Conservation (phyloP, 2,329 filamentous ascomycete genomes). For the Colletotrichum nymphaeae region DNA sequence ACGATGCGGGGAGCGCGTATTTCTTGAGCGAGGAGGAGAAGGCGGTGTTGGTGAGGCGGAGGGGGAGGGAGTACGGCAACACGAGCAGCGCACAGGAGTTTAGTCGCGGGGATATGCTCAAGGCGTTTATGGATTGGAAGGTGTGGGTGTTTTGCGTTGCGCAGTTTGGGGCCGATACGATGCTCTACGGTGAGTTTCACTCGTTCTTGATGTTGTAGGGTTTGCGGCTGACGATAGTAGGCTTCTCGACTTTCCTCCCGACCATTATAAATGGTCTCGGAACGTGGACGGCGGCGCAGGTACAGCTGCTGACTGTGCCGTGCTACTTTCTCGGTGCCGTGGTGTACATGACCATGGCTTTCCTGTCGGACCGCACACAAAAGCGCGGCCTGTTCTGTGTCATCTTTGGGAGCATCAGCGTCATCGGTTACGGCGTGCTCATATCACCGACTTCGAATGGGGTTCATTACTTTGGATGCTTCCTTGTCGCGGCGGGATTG, state of each 20-base stretch:
- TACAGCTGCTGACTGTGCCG: slow-evolving; percentile 73
- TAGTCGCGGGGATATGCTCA: slow-evolving; percentile 70
- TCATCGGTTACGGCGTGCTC: slow-evolving; percentile 69
- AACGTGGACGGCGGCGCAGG: slow-evolving; percentile 60
- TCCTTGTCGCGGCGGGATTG: slow-evolving; percentile 79
- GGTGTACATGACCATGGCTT: slow-evolving; percentile 74
- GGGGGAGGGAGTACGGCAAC: slow-evolving; percentile 56
- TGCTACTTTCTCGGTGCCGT: slow-evolving; percentile 75
- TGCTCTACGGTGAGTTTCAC: slow-evolving; percentile 70
- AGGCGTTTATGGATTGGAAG: slow-evolving; percentile 80
- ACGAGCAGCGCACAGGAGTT: slow-evolving; percentile 59
- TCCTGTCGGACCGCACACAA: slow-evolving; percentile 74
- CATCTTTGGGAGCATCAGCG: slow-evolving; percentile 62
- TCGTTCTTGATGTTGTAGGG: neutral
- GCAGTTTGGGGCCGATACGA: slow-evolving; percentile 80
- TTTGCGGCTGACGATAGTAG: slow-evolving; percentile 39
- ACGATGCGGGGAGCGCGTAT: slow-evolving; percentile 55
- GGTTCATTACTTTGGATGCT: slow-evolving; percentile 64
- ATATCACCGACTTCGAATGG: slow-evolving; percentile 59
- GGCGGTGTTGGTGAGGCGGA: slow-evolving; percentile 47
- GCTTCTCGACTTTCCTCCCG: slow-evolving; percentile 72
- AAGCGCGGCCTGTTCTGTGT: slow-evolving; percentile 64
- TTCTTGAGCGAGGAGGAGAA: slow-evolving; percentile 42
- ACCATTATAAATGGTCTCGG: slow-evolving; percentile 73
- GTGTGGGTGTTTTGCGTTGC: slow-evolving; percentile 76